Evolutionary conservation across 129 eudicot genomes (phyloP).

Genomic region (Lonicera japonica): DNA sequence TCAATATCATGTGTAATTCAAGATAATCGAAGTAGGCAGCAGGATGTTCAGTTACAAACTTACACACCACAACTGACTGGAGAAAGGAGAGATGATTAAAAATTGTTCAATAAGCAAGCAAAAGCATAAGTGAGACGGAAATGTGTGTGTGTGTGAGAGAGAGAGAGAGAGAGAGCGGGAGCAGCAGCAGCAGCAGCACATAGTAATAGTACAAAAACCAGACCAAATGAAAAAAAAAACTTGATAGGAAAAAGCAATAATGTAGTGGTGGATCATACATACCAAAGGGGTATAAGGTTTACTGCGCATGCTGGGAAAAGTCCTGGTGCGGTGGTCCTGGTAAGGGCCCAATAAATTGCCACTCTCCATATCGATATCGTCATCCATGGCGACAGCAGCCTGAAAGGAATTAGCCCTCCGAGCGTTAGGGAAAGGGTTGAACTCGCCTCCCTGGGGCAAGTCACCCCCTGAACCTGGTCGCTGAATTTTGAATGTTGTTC

Average conservation of each 20-base stretch:
- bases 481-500: conserved; percentile 31
- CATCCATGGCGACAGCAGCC: conserved; percentile 66
- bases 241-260: background rate
- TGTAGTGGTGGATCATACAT: too few species aligned
- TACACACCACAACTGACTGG: background rate
- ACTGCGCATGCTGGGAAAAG: conserved; percentile 81
- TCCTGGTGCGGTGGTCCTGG: conserved; percentile 69
- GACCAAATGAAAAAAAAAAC: background rate
- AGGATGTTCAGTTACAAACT: too few species aligned
- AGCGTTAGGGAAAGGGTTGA: conserved; percentile 33
- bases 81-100: background rate
- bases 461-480: conserved; percentile 46
- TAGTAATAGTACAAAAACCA: background rate
- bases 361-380: conserved; percentile 72
- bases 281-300: conserved; percentile 82
- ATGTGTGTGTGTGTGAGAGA: too few species aligned
- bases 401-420: conserved; percentile 46
- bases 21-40: background rate
- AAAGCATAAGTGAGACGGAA: too few species aligned
- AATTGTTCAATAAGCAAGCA: too few species aligned
- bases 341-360: conserved; percentile 78
- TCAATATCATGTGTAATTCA: too few species aligned
- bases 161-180: too few species aligned
- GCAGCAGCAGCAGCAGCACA: too few species aligned
- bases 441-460: conserved; percentile 40